A percentile compares a stretch with the other conserved stretches of the same genome.
Evolutionary conservation across 805 yeast genomes (phyloP).

Genomic region (Yarrowia keelungensis): DNA sequence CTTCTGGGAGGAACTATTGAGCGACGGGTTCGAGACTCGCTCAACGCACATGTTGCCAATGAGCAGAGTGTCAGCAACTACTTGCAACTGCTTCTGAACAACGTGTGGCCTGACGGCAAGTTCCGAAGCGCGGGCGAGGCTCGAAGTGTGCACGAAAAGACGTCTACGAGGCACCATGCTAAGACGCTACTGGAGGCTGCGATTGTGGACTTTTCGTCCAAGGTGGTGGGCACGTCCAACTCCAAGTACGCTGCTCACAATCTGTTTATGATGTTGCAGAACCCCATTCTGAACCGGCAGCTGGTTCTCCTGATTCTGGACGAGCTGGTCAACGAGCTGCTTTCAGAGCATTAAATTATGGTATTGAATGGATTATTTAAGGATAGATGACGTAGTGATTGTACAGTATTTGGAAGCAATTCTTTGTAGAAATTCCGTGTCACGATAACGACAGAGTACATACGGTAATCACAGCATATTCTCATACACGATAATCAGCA

Average conservation of each 20-base stretch:
- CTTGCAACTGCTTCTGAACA: conserved; percentile 46
- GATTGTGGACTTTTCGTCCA: conserved; percentile 69
- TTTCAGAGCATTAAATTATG: conserved; percentile 41
- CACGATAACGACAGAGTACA: no score
- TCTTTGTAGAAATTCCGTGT: no score
- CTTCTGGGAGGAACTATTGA: conserved; percentile 88
- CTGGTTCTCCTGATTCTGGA: conserved; percentile 67
- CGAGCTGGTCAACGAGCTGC: conserved; percentile 57
- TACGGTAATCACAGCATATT: no score
- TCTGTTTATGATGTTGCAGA: conserved; percentile 73
- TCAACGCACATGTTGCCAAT: conserved; percentile 49
- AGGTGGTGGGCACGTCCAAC: conserved; percentile 72
- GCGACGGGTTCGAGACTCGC: conserved; percentile 57
- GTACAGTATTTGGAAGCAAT: no score
- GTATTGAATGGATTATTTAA: conserved; percentile 39
- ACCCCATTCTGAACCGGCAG: conserved; percentile 71
- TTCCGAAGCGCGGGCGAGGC: conserved; percentile 48
- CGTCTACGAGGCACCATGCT: conserved; percentile 65
- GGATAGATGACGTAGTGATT: no score
- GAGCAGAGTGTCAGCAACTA: conserved; percentile 41
- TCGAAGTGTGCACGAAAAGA: conserved; percentile 61
- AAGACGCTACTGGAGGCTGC: conserved; percentile 61
- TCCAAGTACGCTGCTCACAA: conserved; percentile 67
- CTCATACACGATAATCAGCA: not conserved
- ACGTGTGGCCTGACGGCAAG: conserved; percentile 62